A percentile compares a stretch with the other conserved stretches of the same genome.
These are phyloP conservation scores for Malus hybrid DNA, from an alignment of 331 rosid species.

Conservation along the genomic window DNA sequence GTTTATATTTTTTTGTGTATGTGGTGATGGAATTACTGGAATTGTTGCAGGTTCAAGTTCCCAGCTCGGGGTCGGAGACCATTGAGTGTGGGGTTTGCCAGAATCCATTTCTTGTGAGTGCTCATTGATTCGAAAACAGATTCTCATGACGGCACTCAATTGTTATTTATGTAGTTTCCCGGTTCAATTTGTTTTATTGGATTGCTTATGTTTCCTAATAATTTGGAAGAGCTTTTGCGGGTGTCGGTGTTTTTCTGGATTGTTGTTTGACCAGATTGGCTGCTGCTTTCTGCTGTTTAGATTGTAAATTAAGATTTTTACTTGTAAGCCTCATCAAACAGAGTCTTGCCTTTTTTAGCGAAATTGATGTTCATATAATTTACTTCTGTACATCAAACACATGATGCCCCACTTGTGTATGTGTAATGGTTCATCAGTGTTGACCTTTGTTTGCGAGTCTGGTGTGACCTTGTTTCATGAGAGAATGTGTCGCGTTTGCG, in stretches of 20 bases:
- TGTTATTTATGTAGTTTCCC: neutral
- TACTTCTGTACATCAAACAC: neutral
- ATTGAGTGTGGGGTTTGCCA: constrained; percentile 99
- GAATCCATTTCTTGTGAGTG: constrained; percentile 91
- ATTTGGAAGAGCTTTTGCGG: constrained; percentile 13
- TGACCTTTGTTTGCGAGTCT: no score
- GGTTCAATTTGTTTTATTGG: constrained; percentile 1
- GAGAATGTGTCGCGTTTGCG: neutral
- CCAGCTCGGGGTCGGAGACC: constrained; percentile 96
- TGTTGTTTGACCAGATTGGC: constrained; percentile 8
- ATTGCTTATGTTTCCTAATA: constrained; percentile 6
- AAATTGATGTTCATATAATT: constrained; percentile 6
- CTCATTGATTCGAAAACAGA: constrained; percentile 48
- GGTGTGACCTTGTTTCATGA: no score
- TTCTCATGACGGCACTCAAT: constrained; percentile 1
- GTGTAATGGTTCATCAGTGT: neutral
- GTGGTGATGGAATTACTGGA: constrained; percentile 1
- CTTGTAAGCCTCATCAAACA: constrained; percentile 9
- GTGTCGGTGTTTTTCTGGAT: constrained; percentile 15
- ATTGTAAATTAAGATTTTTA: constrained; percentile 13
- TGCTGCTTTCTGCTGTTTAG: constrained; percentile 12
- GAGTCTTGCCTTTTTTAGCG: neutral
- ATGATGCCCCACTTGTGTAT: neutral
- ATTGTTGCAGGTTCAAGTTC: constrained; percentile 83
- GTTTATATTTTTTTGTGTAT: neutral